These are phyloP conservation scores for Aspergillus vadensis DNA, from an alignment of 2,329 filamentous ascomycete genomes.

Conservation along the genomic window DNA sequence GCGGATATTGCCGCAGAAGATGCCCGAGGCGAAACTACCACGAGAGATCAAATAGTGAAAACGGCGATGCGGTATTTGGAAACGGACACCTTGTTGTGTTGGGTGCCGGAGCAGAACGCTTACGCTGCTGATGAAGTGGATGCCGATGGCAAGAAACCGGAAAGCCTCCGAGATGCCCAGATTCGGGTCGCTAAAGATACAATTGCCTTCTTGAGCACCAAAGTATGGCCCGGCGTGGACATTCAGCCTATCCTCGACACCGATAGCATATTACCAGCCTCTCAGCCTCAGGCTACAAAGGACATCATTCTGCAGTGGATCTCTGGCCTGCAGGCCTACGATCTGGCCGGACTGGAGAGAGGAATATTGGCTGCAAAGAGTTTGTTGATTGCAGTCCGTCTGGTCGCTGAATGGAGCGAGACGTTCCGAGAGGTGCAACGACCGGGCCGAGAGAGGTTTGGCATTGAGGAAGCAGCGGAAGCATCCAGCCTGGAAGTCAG, in stretches of 20 bases:
- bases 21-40: slow-evolving; percentile 48
- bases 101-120: slow-evolving; percentile 64
- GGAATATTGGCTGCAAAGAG: slow-evolving; percentile 85
- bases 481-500: slow-evolving; percentile 80
- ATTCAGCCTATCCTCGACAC: slow-evolving; percentile 80
- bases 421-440: slow-evolving; percentile 60
- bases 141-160: slow-evolving; percentile 49
- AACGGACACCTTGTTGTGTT: slow-evolving; percentile 91
- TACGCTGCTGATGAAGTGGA: slow-evolving; percentile 55
- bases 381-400: slow-evolving; percentile 71
- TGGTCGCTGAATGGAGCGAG: slow-evolving; percentile 87
- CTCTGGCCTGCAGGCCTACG: slow-evolving; percentile 69
- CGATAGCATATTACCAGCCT: slow-evolving; percentile 72
- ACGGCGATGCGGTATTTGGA: slow-evolving; percentile 82
- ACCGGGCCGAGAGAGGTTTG: slow-evolving; percentile 57
- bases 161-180: slow-evolving; percentile 73
- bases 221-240: slow-evolving; percentile 81
- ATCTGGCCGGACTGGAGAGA: slow-evolving; percentile 84
- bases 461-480: slow-evolving; percentile 77
- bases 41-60: slow-evolving; percentile 65
- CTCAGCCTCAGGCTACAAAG: slow-evolving; percentile 72
- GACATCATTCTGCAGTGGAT: slow-evolving; percentile 80
- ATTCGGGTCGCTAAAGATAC: slow-evolving; percentile 69
- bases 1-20: slow-evolving; percentile 78
- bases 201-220: slow-evolving; percentile 67